Evolutionary conservation across 2,329 filamentous ascomycete genomes (phyloP).

Genomic region (Colletotrichum sojae): DNA sequence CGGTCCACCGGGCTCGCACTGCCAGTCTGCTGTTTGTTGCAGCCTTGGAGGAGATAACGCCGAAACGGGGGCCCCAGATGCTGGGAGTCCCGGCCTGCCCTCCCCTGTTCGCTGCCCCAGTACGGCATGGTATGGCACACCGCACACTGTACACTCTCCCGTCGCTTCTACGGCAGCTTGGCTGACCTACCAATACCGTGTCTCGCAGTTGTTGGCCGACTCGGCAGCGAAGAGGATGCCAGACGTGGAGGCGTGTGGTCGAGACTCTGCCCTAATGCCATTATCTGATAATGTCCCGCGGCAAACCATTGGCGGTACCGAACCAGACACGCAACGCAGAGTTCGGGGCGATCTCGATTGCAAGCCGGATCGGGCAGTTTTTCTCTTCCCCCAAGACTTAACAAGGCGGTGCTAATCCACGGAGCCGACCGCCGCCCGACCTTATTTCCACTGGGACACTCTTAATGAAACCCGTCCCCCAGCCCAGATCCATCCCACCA

Average conservation of each 20-base stretch:
- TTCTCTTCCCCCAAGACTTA: conserved; percentile 8
- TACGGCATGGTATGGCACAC: too few species aligned
- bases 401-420: conserved; percentile 17
- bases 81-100: conserved; percentile 1
- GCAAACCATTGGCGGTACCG: conserved; percentile 20
- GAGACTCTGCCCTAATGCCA: conserved; percentile 16
- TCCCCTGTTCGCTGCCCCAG: neutral
- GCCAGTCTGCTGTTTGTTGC: conserved; percentile 6
- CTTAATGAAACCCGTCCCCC: conserved; percentile 29
- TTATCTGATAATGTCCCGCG: neutral
- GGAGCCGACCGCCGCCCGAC: conserved; percentile 32
- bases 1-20: conserved; percentile 1
- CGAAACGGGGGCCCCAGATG: conserved; percentile 18
- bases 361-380: conserved; percentile 28
- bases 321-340: conserved; percentile 4
- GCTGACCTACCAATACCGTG: conserved; percentile 1
- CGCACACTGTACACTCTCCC: too few species aligned
- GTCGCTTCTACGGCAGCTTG: neutral
- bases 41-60: conserved; percentile 15
- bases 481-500: conserved; percentile 17
- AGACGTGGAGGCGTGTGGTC: neutral
- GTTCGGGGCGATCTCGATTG: conserved; percentile 34
- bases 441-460: conserved; percentile 17
- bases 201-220: conserved; percentile 11
- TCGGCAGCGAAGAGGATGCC: conserved; percentile 9